Percentiles rank a stretch among this genome's conserved stretches.
Conservation (phyloP, 176 grass and related monocot genomes). For the Tuctoria greenei region DNA sequence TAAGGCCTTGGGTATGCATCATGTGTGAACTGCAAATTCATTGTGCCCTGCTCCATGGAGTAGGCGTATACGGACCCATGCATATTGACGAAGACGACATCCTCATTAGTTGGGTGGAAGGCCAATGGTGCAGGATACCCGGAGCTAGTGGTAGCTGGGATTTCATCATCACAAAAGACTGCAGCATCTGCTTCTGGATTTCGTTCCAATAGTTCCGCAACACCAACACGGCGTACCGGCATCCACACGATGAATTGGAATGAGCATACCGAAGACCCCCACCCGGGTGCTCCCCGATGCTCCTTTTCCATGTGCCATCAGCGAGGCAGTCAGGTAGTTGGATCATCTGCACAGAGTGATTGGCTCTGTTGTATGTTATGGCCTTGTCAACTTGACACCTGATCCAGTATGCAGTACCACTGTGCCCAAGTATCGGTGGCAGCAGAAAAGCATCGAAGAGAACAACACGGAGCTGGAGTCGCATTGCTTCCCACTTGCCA, state of each 20-base stretch:
- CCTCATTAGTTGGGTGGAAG: background rate
- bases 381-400: background rate
- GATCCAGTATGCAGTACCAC: too few relatives aligned
- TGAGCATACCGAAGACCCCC: background rate
- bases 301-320: background rate
- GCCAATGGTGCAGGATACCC: background rate
- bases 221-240: background rate
- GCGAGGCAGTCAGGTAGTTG: background rate
- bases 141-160: background rate
- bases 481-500: background rate
- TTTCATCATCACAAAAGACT: background rate
- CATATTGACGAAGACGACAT: background rate
- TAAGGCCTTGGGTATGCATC: too few relatives aligned
- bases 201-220: background rate
- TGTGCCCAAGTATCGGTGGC: background rate
- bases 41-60: background rate
- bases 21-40: background rate
- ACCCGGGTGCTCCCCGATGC: background rate
- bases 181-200: background rate
- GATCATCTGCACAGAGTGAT: background rate
- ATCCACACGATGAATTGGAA: background rate
- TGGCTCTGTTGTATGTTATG: background rate
- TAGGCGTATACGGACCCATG: background rate
- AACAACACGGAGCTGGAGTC: too few relatives aligned
- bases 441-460: too few relatives aligned